phyloP scores from a whole-genome alignment of 345 rosid genomes.

The Brassica nigra region DNA sequence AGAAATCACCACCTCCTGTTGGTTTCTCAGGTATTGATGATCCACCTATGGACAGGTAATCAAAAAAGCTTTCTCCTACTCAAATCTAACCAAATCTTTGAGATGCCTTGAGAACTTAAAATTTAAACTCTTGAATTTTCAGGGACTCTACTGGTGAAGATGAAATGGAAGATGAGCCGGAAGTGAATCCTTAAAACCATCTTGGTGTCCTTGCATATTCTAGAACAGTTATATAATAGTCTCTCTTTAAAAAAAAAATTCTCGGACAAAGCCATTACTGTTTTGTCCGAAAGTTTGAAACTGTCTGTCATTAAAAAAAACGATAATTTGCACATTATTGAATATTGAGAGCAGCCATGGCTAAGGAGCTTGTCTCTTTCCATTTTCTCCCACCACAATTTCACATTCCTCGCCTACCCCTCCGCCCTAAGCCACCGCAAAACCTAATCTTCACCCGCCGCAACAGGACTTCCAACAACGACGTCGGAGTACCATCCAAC shows the following conservation, averaged over 20 bases:
- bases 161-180: slow-evolving; percentile 50
- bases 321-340: neutral
- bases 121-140: neutral
- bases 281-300: neutral
- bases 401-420: slow-evolving; percentile 9
- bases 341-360: neutral
- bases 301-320: neutral
- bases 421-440: slow-evolving; percentile 34
- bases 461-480: slow-evolving; percentile 30
- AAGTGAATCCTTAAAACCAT: slow-evolving; percentile 39
- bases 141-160: slow-evolving; percentile 44
- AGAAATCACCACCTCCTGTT: slow-evolving; percentile 41
- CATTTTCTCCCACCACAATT: slow-evolving; percentile 28
- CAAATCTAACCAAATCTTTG: slow-evolving; percentile 10
- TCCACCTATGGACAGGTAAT: slow-evolving; percentile 43
- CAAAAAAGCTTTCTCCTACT: slow-evolving; percentile 10
- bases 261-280: neutral
- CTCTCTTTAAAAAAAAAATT: neutral
- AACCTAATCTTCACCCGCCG: slow-evolving; percentile 31
- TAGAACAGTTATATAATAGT: neutral
- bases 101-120: neutral
- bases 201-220: slow-evolving; percentile 19
- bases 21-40: slow-evolving; percentile 43
- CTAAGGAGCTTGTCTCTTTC: slow-evolving; percentile 24
- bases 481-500: slow-evolving; percentile 64